A percentile compares a stretch with the other conserved stretches of the same genome.
These are phyloP conservation scores for Brassica cretica DNA, from an alignment of 345 rosid species.

Conservation along the genomic window DNA sequence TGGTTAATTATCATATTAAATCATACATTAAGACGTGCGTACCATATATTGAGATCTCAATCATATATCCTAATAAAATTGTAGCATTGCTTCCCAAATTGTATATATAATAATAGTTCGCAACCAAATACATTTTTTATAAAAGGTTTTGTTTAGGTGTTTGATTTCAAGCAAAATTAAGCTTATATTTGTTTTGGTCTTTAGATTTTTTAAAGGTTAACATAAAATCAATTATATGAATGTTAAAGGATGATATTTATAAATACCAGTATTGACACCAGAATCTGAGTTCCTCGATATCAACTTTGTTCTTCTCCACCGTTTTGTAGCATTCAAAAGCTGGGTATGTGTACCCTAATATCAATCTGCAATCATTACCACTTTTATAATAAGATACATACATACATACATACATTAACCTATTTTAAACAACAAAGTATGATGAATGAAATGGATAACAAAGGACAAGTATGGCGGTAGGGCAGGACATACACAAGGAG, in stretches of 20 bases:
- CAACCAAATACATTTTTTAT: neutral
- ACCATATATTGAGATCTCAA: neutral
- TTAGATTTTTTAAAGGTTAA: neutral
- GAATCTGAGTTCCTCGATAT: constrained; percentile 75
- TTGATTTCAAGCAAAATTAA: neutral
- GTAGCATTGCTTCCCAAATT: neutral
- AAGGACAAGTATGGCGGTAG: neutral
- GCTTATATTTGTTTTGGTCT: neutral
- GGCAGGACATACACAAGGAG: constrained; percentile 52
- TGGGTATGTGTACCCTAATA: constrained; percentile 89
- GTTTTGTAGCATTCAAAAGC: constrained; percentile 85
- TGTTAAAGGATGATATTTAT: neutral
- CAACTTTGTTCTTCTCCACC: constrained; percentile 79
- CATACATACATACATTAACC: neutral
- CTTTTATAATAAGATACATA: neutral
- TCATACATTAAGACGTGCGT: constrained; percentile 27
- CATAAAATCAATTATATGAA: neutral
- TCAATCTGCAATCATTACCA: constrained; percentile 50
- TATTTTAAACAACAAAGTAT: neutral
- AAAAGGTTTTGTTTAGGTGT: neutral
- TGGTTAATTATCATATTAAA: neutral
- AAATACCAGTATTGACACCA: constrained; percentile 96
- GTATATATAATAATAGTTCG: neutral
- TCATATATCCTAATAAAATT: neutral
- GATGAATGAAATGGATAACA: neutral